These are phyloP conservation scores for Mycena indigotica DNA, from an alignment of 768 basidiomycete genomes.

Conservation along the genomic window DNA sequence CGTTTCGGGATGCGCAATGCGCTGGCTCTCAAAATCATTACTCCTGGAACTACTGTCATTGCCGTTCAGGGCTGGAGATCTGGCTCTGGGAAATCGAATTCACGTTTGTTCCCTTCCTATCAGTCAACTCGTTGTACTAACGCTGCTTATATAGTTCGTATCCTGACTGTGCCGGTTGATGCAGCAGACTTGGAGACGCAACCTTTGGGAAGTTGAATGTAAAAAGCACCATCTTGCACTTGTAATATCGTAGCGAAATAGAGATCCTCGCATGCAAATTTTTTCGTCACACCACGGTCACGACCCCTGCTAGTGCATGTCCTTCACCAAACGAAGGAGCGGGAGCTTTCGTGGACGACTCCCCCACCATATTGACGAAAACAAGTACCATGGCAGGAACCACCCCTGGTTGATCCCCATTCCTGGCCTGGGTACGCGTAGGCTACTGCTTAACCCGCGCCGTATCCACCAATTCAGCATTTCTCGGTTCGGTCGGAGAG, in stretches of 20 bases:
- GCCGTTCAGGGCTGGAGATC: conserved; percentile 99
- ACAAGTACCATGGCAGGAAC: conserved; percentile 60
- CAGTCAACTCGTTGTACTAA: background rate
- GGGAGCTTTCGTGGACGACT: conserved; percentile 17
- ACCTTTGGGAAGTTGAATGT: conserved; percentile 42
- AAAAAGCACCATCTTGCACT: conserved; percentile 1
- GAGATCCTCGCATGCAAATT: conserved; percentile 33
- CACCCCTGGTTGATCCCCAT: conserved; percentile 64
- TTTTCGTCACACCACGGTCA: background rate
- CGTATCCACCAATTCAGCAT: conserved; percentile 60
- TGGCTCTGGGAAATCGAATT: conserved; percentile 94
- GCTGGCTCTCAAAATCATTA: conserved; percentile 81
- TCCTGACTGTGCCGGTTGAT: conserved; percentile 83
- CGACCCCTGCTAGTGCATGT: conserved; percentile 21
- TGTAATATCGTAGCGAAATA: background rate
- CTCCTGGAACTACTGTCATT: conserved; percentile 84
- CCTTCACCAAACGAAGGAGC: conserved; percentile 22
- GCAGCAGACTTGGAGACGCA: conserved; percentile 76
- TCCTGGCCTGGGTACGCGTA: conserved; percentile 58
- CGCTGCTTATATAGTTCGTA: conserved; percentile 50
- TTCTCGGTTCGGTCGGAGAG: conserved; percentile 57
- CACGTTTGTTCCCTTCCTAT: conserved; percentile 27
- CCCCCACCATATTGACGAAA: conserved; percentile 53
- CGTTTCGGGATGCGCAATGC: conserved; percentile 87
- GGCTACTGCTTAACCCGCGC: conserved; percentile 60